A percentile compares a stretch with the other conserved stretches of the same genome.
Evolutionary conservation across 371 early-diverging fungal genomes (phyloP).

Genomic region (Saksenaea vasiformis): DNA sequence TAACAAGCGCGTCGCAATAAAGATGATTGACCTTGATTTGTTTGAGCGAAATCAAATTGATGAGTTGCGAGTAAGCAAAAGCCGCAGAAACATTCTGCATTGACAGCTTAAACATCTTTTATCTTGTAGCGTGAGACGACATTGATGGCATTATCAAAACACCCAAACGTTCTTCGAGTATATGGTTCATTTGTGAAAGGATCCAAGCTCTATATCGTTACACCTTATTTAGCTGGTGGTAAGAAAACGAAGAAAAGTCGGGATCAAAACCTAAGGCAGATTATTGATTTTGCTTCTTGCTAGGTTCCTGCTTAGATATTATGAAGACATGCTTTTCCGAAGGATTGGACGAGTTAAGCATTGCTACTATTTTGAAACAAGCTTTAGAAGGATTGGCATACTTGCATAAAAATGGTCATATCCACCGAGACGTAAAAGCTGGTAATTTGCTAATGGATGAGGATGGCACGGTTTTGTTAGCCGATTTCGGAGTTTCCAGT

Average conservation of each 20-base stretch:
- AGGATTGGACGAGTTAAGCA: conserved; percentile 80
- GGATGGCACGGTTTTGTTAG: conserved; percentile 78
- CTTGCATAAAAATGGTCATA: conserved; percentile 83
- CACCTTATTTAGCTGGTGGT: conserved; percentile 77
- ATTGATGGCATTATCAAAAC: conserved; percentile 84
- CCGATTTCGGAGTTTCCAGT: conserved; percentile 91
- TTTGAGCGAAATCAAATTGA: conserved; percentile 95
- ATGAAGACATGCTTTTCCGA: conserved; percentile 80
- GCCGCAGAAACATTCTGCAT: neutral
- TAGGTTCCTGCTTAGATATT: conserved; percentile 82
- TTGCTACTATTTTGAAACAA: conserved; percentile 85
- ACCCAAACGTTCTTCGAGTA: conserved; percentile 82
- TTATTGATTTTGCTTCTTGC: neutral
- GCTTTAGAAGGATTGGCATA: conserved; percentile 85
- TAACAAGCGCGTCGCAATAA: conserved; percentile 76
- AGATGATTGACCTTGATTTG: conserved; percentile 90
- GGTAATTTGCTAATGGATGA: conserved; percentile 86
- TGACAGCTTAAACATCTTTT: neutral
- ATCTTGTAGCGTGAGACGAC: conserved; percentile 74
- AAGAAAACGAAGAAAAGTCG: conserved; percentile 17
- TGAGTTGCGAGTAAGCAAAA: conserved; percentile 70
- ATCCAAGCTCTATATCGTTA: conserved; percentile 62
- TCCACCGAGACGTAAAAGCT: conserved; percentile 92
- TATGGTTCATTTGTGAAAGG: conserved; percentile 83
- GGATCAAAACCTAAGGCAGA: conserved; percentile 8